These are phyloP conservation scores for Gastrodia elata DNA, from an alignment of 106 monocot genomes.

Conservation along the genomic window DNA sequence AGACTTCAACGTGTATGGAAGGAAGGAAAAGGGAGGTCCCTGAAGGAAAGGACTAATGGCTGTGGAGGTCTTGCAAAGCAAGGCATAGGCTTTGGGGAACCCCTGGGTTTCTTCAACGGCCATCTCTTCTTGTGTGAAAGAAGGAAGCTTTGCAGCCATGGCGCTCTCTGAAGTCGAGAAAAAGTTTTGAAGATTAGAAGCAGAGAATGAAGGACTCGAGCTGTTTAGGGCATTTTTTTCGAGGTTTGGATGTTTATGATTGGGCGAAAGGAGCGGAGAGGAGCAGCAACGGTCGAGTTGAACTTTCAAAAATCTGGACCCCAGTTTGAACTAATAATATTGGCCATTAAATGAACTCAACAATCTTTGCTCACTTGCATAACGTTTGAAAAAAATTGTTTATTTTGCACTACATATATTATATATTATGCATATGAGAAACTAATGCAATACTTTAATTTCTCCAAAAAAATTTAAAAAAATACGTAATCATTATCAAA, in stretches of 20 bases:
- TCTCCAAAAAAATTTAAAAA: too few relatives aligned
- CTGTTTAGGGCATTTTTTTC: neutral
- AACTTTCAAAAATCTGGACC: too few relatives aligned
- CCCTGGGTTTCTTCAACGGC: constrained; percentile 36
- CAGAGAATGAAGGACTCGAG: neutral
- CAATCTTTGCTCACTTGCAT: too few relatives aligned
- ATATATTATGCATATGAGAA: too few relatives aligned
- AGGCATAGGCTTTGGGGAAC: constrained; percentile 54
- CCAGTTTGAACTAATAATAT: too few relatives aligned
- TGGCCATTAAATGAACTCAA: too few relatives aligned
- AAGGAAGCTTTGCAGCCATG: constrained; percentile 10
- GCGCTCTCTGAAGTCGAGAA: neutral
- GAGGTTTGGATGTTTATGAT: neutral
- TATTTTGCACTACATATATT: too few relatives aligned
- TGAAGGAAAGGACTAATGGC: constrained; percentile 13
- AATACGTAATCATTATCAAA: too few relatives aligned
- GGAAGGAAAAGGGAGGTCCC: constrained; percentile 57
- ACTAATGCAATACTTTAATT: too few relatives aligned
- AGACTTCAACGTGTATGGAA: constrained; percentile 53
- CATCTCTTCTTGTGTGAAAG: constrained; percentile 38
- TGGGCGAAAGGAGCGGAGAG: neutral
- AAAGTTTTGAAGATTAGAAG: neutral
- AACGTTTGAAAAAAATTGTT: too few relatives aligned
- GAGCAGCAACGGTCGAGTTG: neutral
- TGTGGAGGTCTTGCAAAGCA: constrained; percentile 24